Conservation (phyloP, 192 early-diverging fungal genomes). For the Entomortierella parvispora region DNA sequence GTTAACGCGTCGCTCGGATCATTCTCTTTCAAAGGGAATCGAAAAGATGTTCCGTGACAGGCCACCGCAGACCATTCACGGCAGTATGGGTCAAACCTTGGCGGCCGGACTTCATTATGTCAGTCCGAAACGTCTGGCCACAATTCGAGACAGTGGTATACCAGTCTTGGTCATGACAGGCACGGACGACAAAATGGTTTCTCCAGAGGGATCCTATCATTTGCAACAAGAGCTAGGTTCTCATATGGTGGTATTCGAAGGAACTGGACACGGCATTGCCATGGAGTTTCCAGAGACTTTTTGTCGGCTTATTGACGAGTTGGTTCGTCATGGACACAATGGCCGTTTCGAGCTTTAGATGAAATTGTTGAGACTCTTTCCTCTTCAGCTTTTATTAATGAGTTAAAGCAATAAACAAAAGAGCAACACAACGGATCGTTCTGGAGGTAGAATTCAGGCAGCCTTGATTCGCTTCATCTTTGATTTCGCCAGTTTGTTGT, state of each 20-base stretch:
- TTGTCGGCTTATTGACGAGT: constrained; percentile 12
- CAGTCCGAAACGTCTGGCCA: neutral
- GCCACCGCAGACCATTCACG: constrained; percentile 10
- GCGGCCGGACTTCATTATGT: constrained; percentile 16
- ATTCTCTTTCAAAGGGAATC: neutral
- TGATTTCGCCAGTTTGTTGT: neutral
- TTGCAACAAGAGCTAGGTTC: constrained; percentile 4
- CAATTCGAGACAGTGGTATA: neutral
- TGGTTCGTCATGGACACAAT: neutral
- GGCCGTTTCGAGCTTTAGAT: neutral
- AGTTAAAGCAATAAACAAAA: neutral
- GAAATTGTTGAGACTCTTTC: neutral
- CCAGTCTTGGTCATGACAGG: constrained; percentile 14
- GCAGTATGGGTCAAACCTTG: constrained; percentile 9
- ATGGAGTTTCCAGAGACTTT: constrained; percentile 2
- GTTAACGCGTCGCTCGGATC: too few relatives aligned
- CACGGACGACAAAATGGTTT: constrained; percentile 7
- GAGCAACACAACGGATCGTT: neutral
- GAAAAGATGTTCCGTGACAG: constrained; percentile 1
- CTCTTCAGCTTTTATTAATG: too few relatives aligned
- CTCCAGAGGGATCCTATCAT: constrained; percentile 12
- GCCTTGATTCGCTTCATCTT: constrained; percentile 27
- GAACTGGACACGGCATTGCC: constrained; percentile 9
- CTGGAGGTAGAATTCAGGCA: neutral
- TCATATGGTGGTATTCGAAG: constrained; percentile 17